phyloP scores from a whole-genome alignment of 768 basidiomycete genomes.

The Paxillus involutus region DNA sequence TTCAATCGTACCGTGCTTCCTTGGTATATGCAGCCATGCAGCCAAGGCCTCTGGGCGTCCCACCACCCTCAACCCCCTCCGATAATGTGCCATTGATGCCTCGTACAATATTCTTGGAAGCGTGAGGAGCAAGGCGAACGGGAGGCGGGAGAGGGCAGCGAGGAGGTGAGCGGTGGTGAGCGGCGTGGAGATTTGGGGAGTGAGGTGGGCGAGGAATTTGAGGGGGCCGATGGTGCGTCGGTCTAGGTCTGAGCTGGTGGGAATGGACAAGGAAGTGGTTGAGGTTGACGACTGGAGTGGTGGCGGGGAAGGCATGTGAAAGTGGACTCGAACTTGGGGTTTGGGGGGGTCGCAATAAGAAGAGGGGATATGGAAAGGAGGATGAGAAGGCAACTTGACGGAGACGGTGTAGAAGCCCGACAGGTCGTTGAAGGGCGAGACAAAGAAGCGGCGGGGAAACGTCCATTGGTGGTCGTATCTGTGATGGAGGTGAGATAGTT shows the following conservation, averaged over 20 bases:
- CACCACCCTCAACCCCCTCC: constrained; percentile 54
- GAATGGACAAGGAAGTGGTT: background rate
- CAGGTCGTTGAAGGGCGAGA: constrained; percentile 76
- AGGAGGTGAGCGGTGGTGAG: constrained; percentile 40
- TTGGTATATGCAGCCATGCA: constrained; percentile 12
- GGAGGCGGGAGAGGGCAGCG: constrained; percentile 39
- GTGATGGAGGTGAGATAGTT: background rate
- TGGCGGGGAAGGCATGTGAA: constrained; percentile 25
- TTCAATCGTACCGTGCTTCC: too few species aligned
- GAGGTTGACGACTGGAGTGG: constrained; percentile 39
- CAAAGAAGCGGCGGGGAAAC: constrained; percentile 67
- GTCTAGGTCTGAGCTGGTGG: background rate
- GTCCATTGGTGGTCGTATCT: constrained; percentile 67
- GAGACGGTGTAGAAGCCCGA: constrained; percentile 63
- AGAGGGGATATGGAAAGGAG: constrained; percentile 1
- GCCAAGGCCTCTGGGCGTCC: constrained; percentile 55
- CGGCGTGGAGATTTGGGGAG: constrained; percentile 31
- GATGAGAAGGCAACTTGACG: constrained; percentile 46
- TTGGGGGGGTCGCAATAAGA: constrained; percentile 7
- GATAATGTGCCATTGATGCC: constrained; percentile 61
- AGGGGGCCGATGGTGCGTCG: constrained; percentile 11
- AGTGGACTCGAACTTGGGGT: constrained; percentile 44
- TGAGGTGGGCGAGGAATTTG: constrained; percentile 40
- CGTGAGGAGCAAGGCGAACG: constrained; percentile 54
- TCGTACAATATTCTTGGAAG: constrained; percentile 61